phyloP scores from a whole-genome alignment of 257 asterid species.

The Nemophila menziesii region DNA sequence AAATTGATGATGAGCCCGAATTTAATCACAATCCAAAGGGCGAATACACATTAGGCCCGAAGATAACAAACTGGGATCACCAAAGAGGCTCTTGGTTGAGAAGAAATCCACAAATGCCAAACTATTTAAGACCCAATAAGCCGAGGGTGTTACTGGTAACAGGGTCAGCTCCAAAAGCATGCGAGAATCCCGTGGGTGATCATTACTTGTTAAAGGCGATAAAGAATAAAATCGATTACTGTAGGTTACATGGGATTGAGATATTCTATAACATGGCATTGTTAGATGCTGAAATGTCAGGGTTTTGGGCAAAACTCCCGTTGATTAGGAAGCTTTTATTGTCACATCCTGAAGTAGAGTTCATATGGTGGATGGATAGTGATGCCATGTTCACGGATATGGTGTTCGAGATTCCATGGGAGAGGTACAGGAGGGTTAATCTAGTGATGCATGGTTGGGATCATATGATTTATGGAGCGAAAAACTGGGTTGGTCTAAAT shows the following conservation, averaged over 20 bases:
- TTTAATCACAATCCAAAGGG: not conserved
- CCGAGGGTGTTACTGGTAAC: slow-evolving; percentile 2
- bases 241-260: slow-evolving; percentile 3
- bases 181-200: not conserved
- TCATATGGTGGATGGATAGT: slow-evolving; percentile 12
- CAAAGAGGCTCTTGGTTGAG: slow-evolving; percentile 6
- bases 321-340: not conserved
- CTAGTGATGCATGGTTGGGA: slow-evolving; percentile 7
- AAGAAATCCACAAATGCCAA: not conserved
- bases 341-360: slow-evolving; percentile 9
- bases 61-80: not conserved
- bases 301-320: slow-evolving; percentile 6
- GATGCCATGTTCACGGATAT: slow-evolving; percentile 11
- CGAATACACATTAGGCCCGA: not conserved
- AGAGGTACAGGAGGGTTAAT: slow-evolving; percentile 4
- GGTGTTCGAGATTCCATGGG: slow-evolving; percentile 9
- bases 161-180: slow-evolving; percentile 1
- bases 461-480: slow-evolving; percentile 7
- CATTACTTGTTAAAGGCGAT: not conserved
- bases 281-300: not conserved
- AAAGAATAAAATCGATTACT: slow-evolving; percentile 6
- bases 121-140: not conserved
- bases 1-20: not conserved
- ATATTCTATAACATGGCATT: slow-evolving; percentile 3
- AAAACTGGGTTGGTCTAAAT: slow-evolving; percentile 7